Percentiles rank a stretch among this genome's conserved stretches.
Conservation (phyloP, 495 filamentous ascomycete genomes). For the Penicillium canescens region DNA sequence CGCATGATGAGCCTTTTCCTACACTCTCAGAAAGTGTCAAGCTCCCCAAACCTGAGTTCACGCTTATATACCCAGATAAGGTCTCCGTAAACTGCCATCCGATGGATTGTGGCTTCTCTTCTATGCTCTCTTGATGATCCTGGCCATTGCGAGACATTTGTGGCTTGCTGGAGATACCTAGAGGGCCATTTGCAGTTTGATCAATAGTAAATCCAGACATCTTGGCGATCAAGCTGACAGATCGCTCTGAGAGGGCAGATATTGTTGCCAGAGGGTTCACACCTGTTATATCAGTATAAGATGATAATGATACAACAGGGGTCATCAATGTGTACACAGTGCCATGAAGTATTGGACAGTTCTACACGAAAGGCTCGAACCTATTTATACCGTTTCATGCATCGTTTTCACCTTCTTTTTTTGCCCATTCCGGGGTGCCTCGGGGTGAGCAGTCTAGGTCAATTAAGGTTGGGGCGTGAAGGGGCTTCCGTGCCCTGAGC, state of each 20-base stretch:
- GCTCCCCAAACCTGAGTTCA: background rate
- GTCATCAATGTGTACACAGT: no score
- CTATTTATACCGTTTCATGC: no score
- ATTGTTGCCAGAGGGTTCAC: slow-evolving; percentile 74
- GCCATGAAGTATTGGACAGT: no score
- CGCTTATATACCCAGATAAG: background rate
- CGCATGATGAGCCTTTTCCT: background rate
- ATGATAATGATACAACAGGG: no score
- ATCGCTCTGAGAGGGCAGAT: slow-evolving; percentile 64
- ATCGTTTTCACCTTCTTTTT: no score
- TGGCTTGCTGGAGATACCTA: background rate
- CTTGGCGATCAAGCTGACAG: slow-evolving; percentile 49
- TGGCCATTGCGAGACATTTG: background rate
- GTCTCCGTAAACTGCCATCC: slow-evolving; percentile 3
- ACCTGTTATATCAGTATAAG: background rate
- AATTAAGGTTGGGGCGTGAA: no score
- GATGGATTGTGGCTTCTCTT: background rate
- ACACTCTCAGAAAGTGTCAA: background rate
- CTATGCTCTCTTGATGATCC: background rate
- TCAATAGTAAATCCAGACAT: slow-evolving; percentile 46
- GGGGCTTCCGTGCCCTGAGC: slow-evolving; percentile 56
- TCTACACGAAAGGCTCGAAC: no score
- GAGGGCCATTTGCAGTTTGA: slow-evolving; percentile 45
- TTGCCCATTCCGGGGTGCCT: no score
- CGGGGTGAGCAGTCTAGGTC: no score